Conservation (phyloP, 2,329 filamentous ascomycete genomes). For the Cercospora sp. region DNA sequence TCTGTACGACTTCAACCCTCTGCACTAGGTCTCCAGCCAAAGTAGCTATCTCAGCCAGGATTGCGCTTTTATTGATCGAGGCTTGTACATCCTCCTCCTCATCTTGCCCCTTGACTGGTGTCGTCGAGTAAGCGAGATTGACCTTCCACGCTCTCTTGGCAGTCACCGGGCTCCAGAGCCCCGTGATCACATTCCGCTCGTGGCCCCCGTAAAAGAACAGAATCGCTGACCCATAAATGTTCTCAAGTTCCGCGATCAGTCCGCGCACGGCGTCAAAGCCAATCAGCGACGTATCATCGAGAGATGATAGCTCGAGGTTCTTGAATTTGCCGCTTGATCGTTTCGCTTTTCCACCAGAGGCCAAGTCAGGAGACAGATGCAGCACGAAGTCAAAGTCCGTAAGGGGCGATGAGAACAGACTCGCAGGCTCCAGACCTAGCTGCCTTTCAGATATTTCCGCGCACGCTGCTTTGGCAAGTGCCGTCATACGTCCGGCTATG, state of each 20-base stretch:
- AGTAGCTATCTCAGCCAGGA: constrained; percentile 71
- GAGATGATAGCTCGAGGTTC: constrained; percentile 67
- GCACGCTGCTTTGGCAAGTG: constrained; percentile 74
- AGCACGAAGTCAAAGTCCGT: constrained; percentile 86
- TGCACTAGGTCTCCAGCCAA: constrained; percentile 63
- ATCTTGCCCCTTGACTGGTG: constrained; percentile 48
- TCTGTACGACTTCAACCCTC: constrained; percentile 56
- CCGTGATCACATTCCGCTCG: constrained; percentile 60
- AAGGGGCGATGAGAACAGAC: constrained; percentile 71
- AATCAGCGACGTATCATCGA: constrained; percentile 47
- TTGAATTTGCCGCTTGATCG: constrained; percentile 65
- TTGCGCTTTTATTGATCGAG: constrained; percentile 65
- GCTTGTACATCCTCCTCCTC: constrained; percentile 46
- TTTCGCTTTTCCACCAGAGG: constrained; percentile 34
- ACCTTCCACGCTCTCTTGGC: constrained; percentile 65
- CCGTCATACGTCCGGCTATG: constrained; percentile 78
- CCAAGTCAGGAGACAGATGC: constrained; percentile 58
- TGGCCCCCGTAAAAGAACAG: constrained; percentile 75
- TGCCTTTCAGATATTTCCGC: constrained; percentile 48
- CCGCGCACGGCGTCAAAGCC: constrained; percentile 62
- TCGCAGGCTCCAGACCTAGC: constrained; percentile 46
- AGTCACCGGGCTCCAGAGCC: constrained; percentile 64
- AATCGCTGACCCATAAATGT: constrained; percentile 66
- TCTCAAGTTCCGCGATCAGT: constrained; percentile 67
- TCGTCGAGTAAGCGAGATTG: constrained; percentile 67